phyloP scores from a whole-genome alignment of 495 filamentous ascomycete species.

The Venustampulla echinocandica region DNA sequence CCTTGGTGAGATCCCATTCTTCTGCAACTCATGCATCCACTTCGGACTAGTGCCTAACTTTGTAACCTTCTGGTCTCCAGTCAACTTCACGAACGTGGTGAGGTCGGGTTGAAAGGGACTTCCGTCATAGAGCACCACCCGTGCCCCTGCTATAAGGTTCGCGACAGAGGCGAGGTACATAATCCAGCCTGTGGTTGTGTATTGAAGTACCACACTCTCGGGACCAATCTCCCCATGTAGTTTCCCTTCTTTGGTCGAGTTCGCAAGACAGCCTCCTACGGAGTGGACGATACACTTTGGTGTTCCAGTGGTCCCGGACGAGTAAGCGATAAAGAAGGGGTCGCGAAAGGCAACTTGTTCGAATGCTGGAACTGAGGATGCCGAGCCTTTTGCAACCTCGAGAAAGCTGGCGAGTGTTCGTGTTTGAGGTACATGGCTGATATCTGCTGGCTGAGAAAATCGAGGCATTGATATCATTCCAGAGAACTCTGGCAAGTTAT shows the following conservation, averaged over 20 bases:
- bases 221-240: conserved; percentile 48
- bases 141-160: conserved; percentile 45
- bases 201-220: conserved; percentile 38
- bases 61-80: conserved; percentile 50
- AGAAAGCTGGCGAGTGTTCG: conserved; percentile 48
- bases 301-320: conserved; percentile 61
- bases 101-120: conserved; percentile 63
- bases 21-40: conserved; percentile 62
- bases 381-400: conserved; percentile 28
- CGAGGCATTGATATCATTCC: conserved; percentile 59
- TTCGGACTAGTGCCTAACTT: conserved; percentile 63
- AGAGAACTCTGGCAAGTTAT: conserved; percentile 46
- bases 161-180: conserved; percentile 61
- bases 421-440: conserved; percentile 44
- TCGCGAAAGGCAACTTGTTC: conserved; percentile 55
- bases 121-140: conserved; percentile 64
- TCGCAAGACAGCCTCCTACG: conserved; percentile 52
- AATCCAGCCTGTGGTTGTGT: conserved; percentile 60
- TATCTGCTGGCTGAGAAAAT: conserved; percentile 50
- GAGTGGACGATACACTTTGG: conserved; percentile 73
- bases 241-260: conserved; percentile 48
- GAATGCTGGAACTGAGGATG: conserved; percentile 39
- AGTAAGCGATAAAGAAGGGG: conserved; percentile 65
- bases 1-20: conserved; percentile 47
- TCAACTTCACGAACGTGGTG: conserved; percentile 47